Percentiles rank a stretch among this genome's conserved stretches.
These are phyloP conservation scores for Kokia cookei DNA, from an alignment of 441 rosid genomes.

Conservation along the genomic window DNA sequence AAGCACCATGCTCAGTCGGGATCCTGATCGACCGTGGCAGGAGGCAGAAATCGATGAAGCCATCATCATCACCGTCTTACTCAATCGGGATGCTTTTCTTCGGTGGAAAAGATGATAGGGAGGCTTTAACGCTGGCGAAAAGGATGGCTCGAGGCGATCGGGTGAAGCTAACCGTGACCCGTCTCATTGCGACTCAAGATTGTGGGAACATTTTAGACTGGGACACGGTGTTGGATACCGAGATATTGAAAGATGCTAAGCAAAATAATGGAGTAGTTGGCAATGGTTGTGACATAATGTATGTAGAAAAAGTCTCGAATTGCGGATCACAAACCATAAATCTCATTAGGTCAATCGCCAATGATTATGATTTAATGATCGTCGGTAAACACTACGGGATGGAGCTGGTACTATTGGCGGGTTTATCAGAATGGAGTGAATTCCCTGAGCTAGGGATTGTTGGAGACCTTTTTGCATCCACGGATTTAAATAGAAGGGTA, in stretches of 20 bases:
- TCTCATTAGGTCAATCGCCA: slow-evolving; percentile 22
- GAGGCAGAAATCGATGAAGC: neutral
- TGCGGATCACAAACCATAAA: slow-evolving; percentile 26
- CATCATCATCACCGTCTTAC: neutral
- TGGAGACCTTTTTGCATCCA: slow-evolving; percentile 41
- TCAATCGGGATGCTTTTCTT: slow-evolving; percentile 24
- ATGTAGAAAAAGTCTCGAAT: slow-evolving; percentile 19
- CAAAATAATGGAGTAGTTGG: neutral
- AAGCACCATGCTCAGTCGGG: slow-evolving; percentile 37
- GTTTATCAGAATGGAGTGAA: slow-evolving; percentile 43
- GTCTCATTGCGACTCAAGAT: slow-evolving; percentile 5
- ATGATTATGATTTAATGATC: slow-evolving; percentile 22
- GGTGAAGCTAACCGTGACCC: slow-evolving; percentile 25
- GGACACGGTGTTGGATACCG: slow-evolving; percentile 22
- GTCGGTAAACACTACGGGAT: slow-evolving; percentile 29
- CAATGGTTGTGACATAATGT: slow-evolving; percentile 4
- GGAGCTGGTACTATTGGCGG: slow-evolving; percentile 18
- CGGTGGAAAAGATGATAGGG: slow-evolving; percentile 40
- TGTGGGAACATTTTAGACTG: slow-evolving; percentile 10
- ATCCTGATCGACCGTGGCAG: slow-evolving; percentile 15
- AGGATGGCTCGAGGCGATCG: slow-evolving; percentile 27
- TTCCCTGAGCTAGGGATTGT: slow-evolving; percentile 39
- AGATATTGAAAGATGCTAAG: slow-evolving; percentile 21
- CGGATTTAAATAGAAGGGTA: slow-evolving; percentile 26
- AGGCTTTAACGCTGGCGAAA: slow-evolving; percentile 31